phyloP scores from a whole-genome alignment of 176 grass and related monocot species.

The Miscanthus lutarioriparius region DNA sequence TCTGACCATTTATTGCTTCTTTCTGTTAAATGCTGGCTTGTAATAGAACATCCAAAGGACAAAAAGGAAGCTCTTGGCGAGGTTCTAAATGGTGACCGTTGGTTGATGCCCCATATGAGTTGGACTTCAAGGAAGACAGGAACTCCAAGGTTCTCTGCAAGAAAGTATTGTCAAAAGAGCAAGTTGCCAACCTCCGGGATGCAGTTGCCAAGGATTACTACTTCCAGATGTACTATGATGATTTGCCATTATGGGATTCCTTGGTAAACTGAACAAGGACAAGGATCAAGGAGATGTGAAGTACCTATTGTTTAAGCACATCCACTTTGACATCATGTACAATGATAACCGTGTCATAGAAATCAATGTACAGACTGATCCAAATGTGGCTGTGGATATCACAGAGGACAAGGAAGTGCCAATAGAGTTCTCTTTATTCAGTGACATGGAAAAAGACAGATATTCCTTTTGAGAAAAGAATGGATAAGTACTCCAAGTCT shows the following conservation, averaged over 20 bases:
- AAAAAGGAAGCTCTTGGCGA: constrained; percentile 90
- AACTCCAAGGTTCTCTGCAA: constrained; percentile 68
- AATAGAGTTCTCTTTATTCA: constrained; percentile 90
- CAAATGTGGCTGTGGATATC: constrained; percentile 74
- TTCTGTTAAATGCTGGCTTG: constrained; percentile 33
- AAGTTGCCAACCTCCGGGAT: constrained; percentile 70
- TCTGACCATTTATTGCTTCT: constrained; percentile 27
- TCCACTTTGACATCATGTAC: constrained; percentile 88
- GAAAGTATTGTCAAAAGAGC: constrained; percentile 57
- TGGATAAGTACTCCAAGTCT: constrained; percentile 93
- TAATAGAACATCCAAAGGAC: constrained; percentile 84
- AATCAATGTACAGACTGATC: constrained; percentile 73
- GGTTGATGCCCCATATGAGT: constrained; percentile 89
- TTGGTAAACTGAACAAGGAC: constrained; percentile 82
- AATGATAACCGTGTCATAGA: constrained; percentile 82
- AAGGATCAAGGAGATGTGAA: constrained; percentile 47
- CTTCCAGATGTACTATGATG: constrained; percentile 99
- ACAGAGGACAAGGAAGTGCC: constrained; percentile 74
- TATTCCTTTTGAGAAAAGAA: constrained; percentile 74
- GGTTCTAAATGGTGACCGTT: constrained; percentile 87
- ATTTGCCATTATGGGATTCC: constrained; percentile 91
- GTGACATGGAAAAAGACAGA: constrained; percentile 85
- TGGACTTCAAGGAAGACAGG: constrained; percentile 74
- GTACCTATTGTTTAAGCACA: constrained; percentile 84
- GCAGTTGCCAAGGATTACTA: constrained; percentile 91